Base-by-base conservation (phyloP, 2,329 filamentous ascomycete genomes). In the Aspergillus floridensis region DNA sequence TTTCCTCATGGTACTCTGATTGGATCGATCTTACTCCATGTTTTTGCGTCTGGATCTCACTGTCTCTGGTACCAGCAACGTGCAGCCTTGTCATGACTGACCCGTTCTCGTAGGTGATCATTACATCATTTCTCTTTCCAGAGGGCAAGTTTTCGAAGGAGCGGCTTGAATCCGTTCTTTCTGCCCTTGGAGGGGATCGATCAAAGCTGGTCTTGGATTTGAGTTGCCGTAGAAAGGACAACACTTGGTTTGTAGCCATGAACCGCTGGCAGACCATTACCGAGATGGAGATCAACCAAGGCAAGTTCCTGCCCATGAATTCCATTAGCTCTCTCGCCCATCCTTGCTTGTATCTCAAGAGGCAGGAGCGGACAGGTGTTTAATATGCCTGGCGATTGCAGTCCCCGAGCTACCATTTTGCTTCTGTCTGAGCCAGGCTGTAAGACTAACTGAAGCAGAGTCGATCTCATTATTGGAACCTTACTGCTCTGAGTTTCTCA, bases 241-340 rank as follows among this genome's bases (percentile, higher is more conserved):
- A 88, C 58, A 88, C 81, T 44, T 99, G 95, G 95, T 92, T 90
- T 70, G 95, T 99, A n/a, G 93, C 95, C 57, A 99, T 96, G 89
- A 91, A 99, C 77, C 96, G 96, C 76, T 99, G 95, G 95, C 95
- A 98, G 81, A 96, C 92, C 1, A 88, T 98, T 58, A 98, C 95
- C 1, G 91, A 97, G 70, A 96, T 96, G 87, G 92, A 97, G 73
- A 87, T 99, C 65, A 93, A 88, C 64, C 82, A 90, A 82, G 90
- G 93, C 93, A 78, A 58, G 76, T 56, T 8, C 3, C 12, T 16
- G 7, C 14, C 12, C 10, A 4, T 29, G 12, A 19, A 10, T 35
- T 3, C 14, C 1, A n/a, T 26, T 21, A 6, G 4, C 8, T 4
- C 21, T 3, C 41, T 11, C 22, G 8, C 16, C 14, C 16, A 14